Base-by-base conservation (phyloP, 805 yeast genomes). In the Huiozyma sinensis region DNA sequence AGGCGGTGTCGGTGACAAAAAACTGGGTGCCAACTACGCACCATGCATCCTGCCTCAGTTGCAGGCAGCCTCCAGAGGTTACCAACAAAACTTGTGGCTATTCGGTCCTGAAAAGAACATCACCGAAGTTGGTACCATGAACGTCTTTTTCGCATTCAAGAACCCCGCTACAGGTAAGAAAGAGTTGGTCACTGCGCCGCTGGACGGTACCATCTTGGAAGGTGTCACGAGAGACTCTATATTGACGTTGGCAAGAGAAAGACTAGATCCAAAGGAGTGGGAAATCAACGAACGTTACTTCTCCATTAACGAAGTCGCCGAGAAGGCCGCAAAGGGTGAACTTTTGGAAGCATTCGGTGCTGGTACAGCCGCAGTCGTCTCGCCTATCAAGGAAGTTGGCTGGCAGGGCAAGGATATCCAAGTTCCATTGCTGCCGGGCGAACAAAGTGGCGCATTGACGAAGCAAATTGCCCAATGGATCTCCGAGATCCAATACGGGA, bases 61-160 rank as follows among this genome's bases (percentile, higher is more conserved):
- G 55, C 82, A 85, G 68, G 96, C 97, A 42, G 95, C 95, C 44
- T 59, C 72, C 27, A 79, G 89, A 66, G 98, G 98, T 38, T 89
- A 79, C 72, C 95, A 86, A 65, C 97, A 92, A 69, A 90, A 90
- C 72, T 71, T 90, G 64, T 90, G 97, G 98, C 72, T 90, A 57
- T 90, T 90, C 57, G 96, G 96, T 49, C 86, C 83, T 45, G 90
- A 90, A 63, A 77, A 79, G 56, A 64, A 77, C 64, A 78, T 90
- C 57, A 90, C 97, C 53, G 97, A 90, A 71, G 97, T 87, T 45
- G 98, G 98, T 53, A 88, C 97, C 46, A 92, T 90, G 97, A 90
- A 90, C 68, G 90, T 76, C 38, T 90, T 92, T 70, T 80, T 84
- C 57, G 96, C 79, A 32, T 86, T 90, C 73, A 69, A 82, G 65